phyloP scores from a whole-genome alignment of 352 stramenopile species.

The Pythium pectinolyticum region DNA sequence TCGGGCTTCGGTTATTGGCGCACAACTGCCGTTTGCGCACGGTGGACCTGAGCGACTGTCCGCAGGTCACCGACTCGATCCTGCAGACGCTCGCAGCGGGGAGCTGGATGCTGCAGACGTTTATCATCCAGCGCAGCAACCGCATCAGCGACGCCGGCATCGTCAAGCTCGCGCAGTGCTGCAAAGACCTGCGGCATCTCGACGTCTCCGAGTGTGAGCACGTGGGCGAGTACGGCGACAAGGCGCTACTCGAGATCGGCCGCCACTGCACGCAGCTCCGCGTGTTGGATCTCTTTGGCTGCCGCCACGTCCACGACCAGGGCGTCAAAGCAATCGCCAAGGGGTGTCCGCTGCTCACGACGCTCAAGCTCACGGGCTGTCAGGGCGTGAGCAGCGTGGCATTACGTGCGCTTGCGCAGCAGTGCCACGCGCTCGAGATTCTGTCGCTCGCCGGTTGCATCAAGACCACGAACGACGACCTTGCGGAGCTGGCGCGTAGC shows the following conservation, averaged over 20 bases:
- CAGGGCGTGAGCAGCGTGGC: slow-evolving; percentile 73
- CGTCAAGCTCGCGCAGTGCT: slow-evolving; percentile 87
- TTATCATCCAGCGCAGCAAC: slow-evolving; percentile 82
- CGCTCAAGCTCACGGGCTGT: slow-evolving; percentile 87
- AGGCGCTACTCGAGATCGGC: slow-evolving; percentile 88
- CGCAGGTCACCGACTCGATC: slow-evolving; percentile 77
- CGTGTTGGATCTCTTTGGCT: slow-evolving; percentile 85
- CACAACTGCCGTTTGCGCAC: slow-evolving; percentile 82
- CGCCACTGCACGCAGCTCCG: slow-evolving; percentile 72
- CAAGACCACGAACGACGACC: slow-evolving; percentile 77
- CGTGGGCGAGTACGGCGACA: slow-evolving; percentile 91
- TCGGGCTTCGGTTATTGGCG: slow-evolving; percentile 87
- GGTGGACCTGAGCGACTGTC: slow-evolving; percentile 87
- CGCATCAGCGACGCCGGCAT: slow-evolving; percentile 82
- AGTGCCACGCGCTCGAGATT: slow-evolving; percentile 65
- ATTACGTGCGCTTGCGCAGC: slow-evolving; percentile 68
- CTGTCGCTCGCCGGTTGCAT: slow-evolving; percentile 86
- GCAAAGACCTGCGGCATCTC: slow-evolving; percentile 71
- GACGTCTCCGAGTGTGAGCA: slow-evolving; percentile 86
- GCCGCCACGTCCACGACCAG: slow-evolving; percentile 82
- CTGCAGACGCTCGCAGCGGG: slow-evolving; percentile 87
- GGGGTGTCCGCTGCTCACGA: slow-evolving; percentile 84
- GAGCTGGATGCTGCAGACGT: slow-evolving; percentile 81
- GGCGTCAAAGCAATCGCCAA: slow-evolving; percentile 79
- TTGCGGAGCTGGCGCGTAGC: slow-evolving; percentile 48